phyloP scores from a whole-genome alignment of 2,329 filamentous ascomycete species.

The Cladosporium sp. region DNA sequence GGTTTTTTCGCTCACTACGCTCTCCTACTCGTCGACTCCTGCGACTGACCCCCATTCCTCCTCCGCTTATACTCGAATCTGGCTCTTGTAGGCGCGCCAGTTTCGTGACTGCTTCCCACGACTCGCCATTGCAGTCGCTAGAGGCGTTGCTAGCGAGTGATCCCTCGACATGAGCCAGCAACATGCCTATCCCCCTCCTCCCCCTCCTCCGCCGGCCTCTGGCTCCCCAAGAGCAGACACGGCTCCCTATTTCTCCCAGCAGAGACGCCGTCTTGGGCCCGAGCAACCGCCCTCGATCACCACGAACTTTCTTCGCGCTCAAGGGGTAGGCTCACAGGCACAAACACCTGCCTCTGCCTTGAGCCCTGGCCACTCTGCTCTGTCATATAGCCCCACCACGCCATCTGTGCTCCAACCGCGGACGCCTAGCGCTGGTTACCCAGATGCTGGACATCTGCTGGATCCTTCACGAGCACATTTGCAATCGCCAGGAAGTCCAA shows the following conservation, averaged over 20 bases:
- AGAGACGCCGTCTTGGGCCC: conserved; percentile 31
- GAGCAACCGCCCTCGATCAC: conserved; percentile 47
- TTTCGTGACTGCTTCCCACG: neutral
- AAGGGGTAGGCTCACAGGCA: conserved; percentile 39
- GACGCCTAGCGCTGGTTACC: conserved; percentile 30
- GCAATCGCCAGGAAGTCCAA: conserved; percentile 37
- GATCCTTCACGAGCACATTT: conserved; percentile 36
- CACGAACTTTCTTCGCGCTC: conserved; percentile 42
- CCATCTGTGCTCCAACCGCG: conserved; percentile 13
- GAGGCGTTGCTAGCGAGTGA: conserved; percentile 12
- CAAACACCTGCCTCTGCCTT: conserved; percentile 44
- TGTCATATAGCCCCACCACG: conserved; percentile 31
- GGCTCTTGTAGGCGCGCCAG: conserved; percentile 27
- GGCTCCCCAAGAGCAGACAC: conserved; percentile 25
- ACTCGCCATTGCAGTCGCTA: conserved; percentile 5
- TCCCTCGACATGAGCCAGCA: conserved; percentile 35
- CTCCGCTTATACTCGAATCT: conserved; percentile 25
- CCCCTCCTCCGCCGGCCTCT: conserved; percentile 29
- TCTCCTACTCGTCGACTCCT: conserved; percentile 28
- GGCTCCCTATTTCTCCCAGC: conserved; percentile 26
- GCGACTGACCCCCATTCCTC: conserved; percentile 24
- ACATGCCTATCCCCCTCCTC: conserved; percentile 33
- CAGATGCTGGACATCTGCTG: conserved; percentile 25
- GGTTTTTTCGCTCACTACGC: conserved; percentile 17
- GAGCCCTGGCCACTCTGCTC: conserved; percentile 31